Evolutionary conservation across 148 eudicot genomes (phyloP).

Genomic region (Vaccinium vitisidaea): DNA sequence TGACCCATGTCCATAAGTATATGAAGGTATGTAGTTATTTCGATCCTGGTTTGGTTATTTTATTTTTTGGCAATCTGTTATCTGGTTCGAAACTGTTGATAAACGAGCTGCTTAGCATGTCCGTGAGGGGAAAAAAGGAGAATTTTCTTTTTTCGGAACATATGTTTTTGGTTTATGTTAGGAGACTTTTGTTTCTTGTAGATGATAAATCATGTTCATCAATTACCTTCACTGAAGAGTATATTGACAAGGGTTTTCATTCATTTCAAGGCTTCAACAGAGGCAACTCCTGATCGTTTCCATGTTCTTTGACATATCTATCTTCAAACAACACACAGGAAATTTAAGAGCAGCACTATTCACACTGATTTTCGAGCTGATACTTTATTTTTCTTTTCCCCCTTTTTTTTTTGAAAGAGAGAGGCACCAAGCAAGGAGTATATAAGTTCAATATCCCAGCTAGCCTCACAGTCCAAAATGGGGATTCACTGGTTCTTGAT

Average conservation of each 20-base stretch:
- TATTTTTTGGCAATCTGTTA: not conserved
- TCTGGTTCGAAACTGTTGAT: not conserved
- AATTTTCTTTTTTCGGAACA: not conserved
- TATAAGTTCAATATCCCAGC: not conserved
- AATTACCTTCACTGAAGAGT: not conserved
- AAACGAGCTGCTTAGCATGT: not conserved
- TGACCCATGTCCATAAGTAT: slow-evolving; percentile 55
- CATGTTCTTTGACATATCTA: not conserved
- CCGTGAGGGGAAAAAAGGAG: not conserved
- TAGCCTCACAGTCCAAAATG: not conserved
- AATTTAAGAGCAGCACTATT: not conserved
- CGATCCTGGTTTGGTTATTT: not conserved
- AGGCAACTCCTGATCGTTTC: not conserved
- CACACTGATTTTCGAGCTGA: not conserved
- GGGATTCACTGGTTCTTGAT: not conserved
- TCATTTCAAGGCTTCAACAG: not conserved
- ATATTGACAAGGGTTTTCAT: not conserved
- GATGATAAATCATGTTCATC: not conserved
- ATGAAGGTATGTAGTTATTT: slow-evolving; percentile 32
- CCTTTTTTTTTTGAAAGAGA: not conserved
- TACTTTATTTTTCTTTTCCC: not conserved
- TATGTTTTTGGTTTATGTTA: not conserved
- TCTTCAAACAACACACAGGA: not conserved
- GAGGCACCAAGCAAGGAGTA: not conserved
- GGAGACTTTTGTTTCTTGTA: not conserved